Evolutionary conservation across 2,329 filamentous ascomycete genomes (phyloP), one percentile per base, ranked within the genome.

Genomic region (Colletotrichum cereale): DNA sequence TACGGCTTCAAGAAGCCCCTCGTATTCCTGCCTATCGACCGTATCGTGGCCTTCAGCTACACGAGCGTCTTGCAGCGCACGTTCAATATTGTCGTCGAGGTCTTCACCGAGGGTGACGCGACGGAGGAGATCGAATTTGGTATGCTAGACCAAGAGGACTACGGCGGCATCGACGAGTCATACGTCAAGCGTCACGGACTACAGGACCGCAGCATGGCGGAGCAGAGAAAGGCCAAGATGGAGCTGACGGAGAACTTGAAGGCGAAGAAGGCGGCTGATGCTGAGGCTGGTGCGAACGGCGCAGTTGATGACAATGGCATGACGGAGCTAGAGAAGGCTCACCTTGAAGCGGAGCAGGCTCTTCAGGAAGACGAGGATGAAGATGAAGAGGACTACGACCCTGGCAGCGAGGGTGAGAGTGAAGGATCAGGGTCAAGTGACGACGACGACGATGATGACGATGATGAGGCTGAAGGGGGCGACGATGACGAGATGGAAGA

Each of bases 1-100:
- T 93, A 90, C 89, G 90, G 86, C 0, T 93, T 91, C 83, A 92
- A 92, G 80, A 93, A 92, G 79, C 91, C 91, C 0, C 78, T 92
- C 2, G 80, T 91, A 29, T 92, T 92, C 75, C 83, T 92, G 6
- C 89, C 90, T 5, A 84, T 91, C 24, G 86, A 88, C 63, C 84
- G 86, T 16, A 89, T 92, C 62, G 83, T 84, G 0, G 89, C 89
- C 2, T 84, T 92, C n/a, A 91, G 89, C 76, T 92, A 91, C 78
- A 91, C 90, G 6, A 91, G 84, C 70, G 89, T 93, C 34, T 82
- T 92, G 56, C 90, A 92, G 76, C 85, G 90, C 29, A 93, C 91
- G 0, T 92, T 93, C 75, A 92, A 92, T 75, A 86, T 93, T 55
- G 88, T 87, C 1, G 84, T 92, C 1, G 90, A 92, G 76, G 84